Percentiles rank a stretch among this genome's conserved stretches.
phyloP scores from a whole-genome alignment of 2,329 filamentous ascomycete species.

The Cadophora luteo-olivacea region DNA sequence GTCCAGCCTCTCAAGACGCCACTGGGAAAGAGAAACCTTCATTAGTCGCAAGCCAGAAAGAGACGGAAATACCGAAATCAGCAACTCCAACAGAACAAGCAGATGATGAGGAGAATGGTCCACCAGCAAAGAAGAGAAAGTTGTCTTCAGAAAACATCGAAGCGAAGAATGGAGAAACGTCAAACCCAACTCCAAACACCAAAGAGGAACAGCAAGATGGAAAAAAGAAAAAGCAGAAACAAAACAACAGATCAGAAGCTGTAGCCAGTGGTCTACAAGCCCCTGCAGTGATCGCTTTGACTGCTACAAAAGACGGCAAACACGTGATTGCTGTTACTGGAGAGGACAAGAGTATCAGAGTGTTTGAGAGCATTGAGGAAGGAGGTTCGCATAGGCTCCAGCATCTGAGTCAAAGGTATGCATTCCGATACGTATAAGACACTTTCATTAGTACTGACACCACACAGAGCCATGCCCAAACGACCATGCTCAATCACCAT shows the following conservation, averaged over 20 bases:
- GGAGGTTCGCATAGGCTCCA: conserved; percentile 52
- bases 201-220: conserved; percentile 23
- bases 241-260: conserved; percentile 32
- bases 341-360: conserved; percentile 91
- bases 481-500: conserved; percentile 79
- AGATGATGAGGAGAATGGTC: conserved; percentile 26
- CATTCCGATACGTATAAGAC: not conserved
- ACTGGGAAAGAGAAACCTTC: not conserved
- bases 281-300: conserved; percentile 73
- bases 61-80: conserved; percentile 18
- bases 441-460: conserved; percentile 8
- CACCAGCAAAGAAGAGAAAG: conserved; percentile 45
- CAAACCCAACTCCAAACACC: not conserved
- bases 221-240: conserved; percentile 34
- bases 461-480: conserved; percentile 77
- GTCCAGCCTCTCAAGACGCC: conserved; percentile 28
- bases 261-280: conserved; percentile 51
- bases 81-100: conserved; percentile 25
- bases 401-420: conserved; percentile 75
- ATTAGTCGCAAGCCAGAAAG: conserved; percentile 4
- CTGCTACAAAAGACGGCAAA: conserved; percentile 66
- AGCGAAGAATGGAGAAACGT: not conserved
- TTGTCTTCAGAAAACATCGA: conserved; percentile 29
- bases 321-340: conserved; percentile 80
- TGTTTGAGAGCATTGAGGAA: conserved; percentile 73